phyloP scores from a whole-genome alignment of 2,329 filamentous ascomycete species.

The Ophiostoma ulmi region DNA sequence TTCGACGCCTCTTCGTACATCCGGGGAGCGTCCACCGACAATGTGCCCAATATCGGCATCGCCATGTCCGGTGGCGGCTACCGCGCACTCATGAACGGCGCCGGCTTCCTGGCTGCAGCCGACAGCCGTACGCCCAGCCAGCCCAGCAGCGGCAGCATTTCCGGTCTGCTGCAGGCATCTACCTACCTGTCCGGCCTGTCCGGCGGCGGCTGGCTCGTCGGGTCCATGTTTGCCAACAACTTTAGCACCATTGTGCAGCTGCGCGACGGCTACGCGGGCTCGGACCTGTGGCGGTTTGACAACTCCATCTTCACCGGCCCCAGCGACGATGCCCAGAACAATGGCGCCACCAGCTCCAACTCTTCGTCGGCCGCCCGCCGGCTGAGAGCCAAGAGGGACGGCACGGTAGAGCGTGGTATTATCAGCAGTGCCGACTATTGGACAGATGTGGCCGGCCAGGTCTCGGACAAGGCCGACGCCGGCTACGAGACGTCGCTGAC shows the following conservation, averaged over 20 bases:
- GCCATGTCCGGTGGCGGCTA: slow-evolving; percentile 82
- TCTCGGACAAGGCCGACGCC: slow-evolving; percentile 55
- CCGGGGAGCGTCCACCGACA: slow-evolving; percentile 37
- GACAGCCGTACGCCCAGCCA: slow-evolving; percentile 64
- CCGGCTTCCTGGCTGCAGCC: slow-evolving; percentile 72
- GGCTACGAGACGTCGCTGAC: slow-evolving; percentile 69
- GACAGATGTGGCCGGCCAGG: slow-evolving; percentile 51
- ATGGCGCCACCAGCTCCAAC: slow-evolving; percentile 16
- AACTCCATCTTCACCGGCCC: slow-evolving; percentile 37
- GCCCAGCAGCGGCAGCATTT: slow-evolving; percentile 61
- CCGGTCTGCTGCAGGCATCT: slow-evolving; percentile 72
- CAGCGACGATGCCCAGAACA: slow-evolving; percentile 29
- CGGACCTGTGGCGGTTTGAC: slow-evolving; percentile 35
- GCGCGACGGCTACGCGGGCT: slow-evolving; percentile 39
- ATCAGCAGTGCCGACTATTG: slow-evolving; percentile 50
- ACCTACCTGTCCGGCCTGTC: slow-evolving; percentile 79
- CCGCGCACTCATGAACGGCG: slow-evolving; percentile 78
- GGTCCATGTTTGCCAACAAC: slow-evolving; percentile 80
- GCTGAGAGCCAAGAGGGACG: slow-evolving; percentile 13
- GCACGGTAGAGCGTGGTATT: slow-evolving; percentile 26
- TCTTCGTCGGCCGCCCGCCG: not conserved
- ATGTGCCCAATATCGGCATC: slow-evolving; percentile 60
- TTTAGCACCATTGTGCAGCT: slow-evolving; percentile 64
- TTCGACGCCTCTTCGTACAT: slow-evolving; percentile 76
- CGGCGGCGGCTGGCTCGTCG: slow-evolving; percentile 78